phyloP scores from a whole-genome alignment of 1,139 yeast genomes.

The Chernovozyma sophiae-reginae region DNA sequence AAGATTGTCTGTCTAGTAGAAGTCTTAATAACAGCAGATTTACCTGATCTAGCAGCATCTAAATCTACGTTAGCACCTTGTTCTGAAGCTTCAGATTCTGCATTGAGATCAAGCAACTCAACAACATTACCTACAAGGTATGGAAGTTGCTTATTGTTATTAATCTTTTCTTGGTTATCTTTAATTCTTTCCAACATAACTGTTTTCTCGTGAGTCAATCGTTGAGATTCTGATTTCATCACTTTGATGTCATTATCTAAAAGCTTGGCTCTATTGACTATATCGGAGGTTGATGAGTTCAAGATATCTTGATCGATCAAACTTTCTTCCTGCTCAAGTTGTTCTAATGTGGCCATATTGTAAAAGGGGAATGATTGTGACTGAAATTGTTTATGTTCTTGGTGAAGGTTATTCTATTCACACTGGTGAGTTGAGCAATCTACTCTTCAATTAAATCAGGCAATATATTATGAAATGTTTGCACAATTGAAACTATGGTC shows the following conservation, averaged over 20 bases:
- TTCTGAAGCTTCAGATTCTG: slow-evolving; percentile 79
- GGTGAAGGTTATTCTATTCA: too few species aligned
- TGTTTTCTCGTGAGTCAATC: slow-evolving; percentile 87
- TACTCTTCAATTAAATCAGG: too few species aligned
- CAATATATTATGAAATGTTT: too few species aligned
- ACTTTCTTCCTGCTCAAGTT: slow-evolving; percentile 51
- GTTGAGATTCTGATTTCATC: slow-evolving; percentile 87
- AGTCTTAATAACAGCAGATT: slow-evolving; percentile 96
- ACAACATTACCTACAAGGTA: slow-evolving; percentile 97
- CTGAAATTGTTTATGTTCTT: too few species aligned
- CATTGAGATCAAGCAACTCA: slow-evolving; percentile 83
- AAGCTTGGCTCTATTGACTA: slow-evolving; percentile 79
- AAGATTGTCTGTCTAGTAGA: slow-evolving; percentile 97
- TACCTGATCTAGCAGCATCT: slow-evolving; percentile 91
- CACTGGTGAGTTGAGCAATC: too few species aligned
- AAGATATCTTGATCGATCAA: slow-evolving; percentile 78
- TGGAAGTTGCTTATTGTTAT: slow-evolving; percentile 92
- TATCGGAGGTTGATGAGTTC: slow-evolving; percentile 73
- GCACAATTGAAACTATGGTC: too few species aligned
- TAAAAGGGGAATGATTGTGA: too few species aligned
- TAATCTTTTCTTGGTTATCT: slow-evolving; percentile 94
- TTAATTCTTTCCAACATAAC: slow-evolving; percentile 92
- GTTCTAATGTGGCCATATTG: slow-evolving; percentile 66
- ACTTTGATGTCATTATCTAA: slow-evolving; percentile 95
- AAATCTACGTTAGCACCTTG: slow-evolving; percentile 96